These are phyloP conservation scores for Phaeosphaeria sp. DNA, from an alignment of 2,329 filamentous ascomycete species.

Conservation along the genomic window DNA sequence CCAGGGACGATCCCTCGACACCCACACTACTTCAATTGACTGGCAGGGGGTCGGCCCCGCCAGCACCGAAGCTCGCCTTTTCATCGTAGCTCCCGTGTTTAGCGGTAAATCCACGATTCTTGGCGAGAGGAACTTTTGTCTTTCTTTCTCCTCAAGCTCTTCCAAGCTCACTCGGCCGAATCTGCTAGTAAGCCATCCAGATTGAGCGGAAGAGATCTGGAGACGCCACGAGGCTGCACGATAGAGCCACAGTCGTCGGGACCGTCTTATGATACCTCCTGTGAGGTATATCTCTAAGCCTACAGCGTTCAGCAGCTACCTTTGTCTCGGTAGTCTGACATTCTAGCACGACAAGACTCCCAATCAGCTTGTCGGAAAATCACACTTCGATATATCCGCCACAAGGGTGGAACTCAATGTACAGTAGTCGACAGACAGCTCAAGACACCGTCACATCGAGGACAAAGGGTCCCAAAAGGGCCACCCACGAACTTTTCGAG, in stretches of 20 bases:
- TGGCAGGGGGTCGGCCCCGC: neutral
- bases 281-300: neutral
- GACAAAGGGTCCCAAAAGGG: neutral
- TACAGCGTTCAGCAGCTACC: neutral
- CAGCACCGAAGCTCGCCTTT: neutral
- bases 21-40: neutral
- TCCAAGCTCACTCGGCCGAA: neutral
- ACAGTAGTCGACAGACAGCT: neutral
- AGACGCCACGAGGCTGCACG: neutral
- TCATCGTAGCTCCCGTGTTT: neutral
- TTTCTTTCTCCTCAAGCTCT: neutral
- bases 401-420: neutral
- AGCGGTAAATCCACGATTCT: neutral
- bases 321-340: neutral
- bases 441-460: neutral
- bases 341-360: neutral
- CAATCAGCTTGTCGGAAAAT: neutral
- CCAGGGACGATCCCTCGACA: conserved; percentile 4
- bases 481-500: neutral
- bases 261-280: neutral
- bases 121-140: neutral
- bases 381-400: neutral
- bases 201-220: neutral
- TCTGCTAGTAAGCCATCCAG: neutral
- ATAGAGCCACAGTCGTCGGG: neutral